Conservation (phyloP, 78 protist species). For the Dictyostelium purpureum region DNA sequence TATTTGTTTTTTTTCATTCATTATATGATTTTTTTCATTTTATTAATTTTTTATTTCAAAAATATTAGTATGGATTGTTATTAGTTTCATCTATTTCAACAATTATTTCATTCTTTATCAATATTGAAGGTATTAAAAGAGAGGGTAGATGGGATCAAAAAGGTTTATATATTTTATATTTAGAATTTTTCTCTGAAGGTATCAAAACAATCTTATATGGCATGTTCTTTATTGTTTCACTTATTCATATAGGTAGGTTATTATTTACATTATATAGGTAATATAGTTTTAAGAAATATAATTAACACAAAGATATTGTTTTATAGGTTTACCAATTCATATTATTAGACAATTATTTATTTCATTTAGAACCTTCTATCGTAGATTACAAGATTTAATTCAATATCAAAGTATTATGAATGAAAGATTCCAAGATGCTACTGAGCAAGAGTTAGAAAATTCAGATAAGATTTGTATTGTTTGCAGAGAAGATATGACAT, state of each 20-base stretch:
- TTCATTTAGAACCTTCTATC: slow-evolving; percentile 74
- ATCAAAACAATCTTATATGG: slow-evolving; percentile 64
- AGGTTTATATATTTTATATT: slow-evolving; percentile 81
- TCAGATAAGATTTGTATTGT: slow-evolving; percentile 88
- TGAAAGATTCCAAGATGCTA: slow-evolving; percentile 86
- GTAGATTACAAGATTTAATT: slow-evolving; percentile 58
- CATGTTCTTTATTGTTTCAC: slow-evolving; percentile 75
- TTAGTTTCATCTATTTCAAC: slow-evolving; percentile 37
- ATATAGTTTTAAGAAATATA: not conserved
- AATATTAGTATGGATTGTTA: slow-evolving; percentile 69
- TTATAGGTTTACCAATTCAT: slow-evolving; percentile 90
- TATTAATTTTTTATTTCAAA: not conserved
- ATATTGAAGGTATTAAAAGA: slow-evolving; percentile 77
- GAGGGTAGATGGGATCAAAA: slow-evolving; percentile 90
- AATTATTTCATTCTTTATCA: slow-evolving; percentile 69
- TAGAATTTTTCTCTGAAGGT: slow-evolving; percentile 82
- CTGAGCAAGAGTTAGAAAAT: slow-evolving; percentile 83
- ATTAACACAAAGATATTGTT: not conserved
- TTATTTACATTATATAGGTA: not conserved
- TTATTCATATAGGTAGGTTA: slow-evolving; percentile 62
- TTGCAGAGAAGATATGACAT: slow-evolving; percentile 87
- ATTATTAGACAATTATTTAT: slow-evolving; percentile 90
- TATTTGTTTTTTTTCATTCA: not conserved
- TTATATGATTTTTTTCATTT: not conserved
- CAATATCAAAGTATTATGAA: slow-evolving; percentile 71